Evolutionary conservation across 331 rosid species (phyloP).

Genomic region (Acacia pycnantha): DNA sequence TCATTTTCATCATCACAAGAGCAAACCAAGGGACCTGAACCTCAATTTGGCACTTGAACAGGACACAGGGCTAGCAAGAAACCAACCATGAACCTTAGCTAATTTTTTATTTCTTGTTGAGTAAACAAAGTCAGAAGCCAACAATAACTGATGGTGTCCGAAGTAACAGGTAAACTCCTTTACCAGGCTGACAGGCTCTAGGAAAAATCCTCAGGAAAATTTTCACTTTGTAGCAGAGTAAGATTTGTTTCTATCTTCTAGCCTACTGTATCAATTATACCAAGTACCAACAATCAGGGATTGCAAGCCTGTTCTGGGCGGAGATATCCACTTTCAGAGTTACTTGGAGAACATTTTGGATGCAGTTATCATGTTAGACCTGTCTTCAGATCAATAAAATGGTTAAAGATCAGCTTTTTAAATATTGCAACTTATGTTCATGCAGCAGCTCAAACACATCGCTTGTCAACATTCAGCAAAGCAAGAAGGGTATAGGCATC

Average conservation of each 20-base stretch:
- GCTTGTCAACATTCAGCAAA: neutral
- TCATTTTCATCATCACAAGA: slow-evolving; percentile 57
- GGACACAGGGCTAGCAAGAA: slow-evolving; percentile 26
- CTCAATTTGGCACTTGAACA: slow-evolving; percentile 32
- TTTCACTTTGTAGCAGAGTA: neutral
- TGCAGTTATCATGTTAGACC: slow-evolving; percentile 27
- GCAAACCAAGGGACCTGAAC: slow-evolving; percentile 32
- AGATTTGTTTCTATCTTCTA: slow-evolving; percentile 29
- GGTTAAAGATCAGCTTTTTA: slow-evolving; percentile 9
- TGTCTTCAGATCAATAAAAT: slow-evolving; percentile 33
- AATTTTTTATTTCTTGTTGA: neutral
- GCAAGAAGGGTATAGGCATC: neutral
- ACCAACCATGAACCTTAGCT: slow-evolving; percentile 8
- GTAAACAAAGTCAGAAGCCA: neutral
- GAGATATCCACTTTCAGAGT: slow-evolving; percentile 33
- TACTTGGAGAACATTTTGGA: slow-evolving; percentile 33
- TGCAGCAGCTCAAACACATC: neutral
- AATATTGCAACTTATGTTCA: slow-evolving; percentile 1
- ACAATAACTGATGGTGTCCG: neutral
- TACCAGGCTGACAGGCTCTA: neutral
- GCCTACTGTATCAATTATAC: slow-evolving; percentile 21
- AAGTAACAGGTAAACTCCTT: neutral
- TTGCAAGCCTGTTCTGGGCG: slow-evolving; percentile 19
- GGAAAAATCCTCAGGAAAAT: neutral
- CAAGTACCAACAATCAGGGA: slow-evolving; percentile 28